These are phyloP conservation scores for Coccomyxa sp. DNA, from an alignment of 139 green algal genomes.

Conservation along the genomic window DNA sequence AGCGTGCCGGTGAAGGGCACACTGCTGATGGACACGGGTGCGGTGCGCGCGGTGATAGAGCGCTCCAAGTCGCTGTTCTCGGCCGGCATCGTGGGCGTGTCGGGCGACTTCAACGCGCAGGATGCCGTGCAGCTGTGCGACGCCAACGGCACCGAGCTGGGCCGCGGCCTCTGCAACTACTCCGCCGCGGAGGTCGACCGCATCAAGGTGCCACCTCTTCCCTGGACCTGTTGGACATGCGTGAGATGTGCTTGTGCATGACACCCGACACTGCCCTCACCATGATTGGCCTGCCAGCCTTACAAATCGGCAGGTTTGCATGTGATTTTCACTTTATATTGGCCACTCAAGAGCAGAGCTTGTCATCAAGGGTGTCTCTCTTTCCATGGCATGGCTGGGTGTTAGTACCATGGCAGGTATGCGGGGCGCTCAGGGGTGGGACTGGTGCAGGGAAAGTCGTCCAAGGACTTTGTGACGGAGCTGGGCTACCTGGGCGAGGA, in stretches of 20 bases:
- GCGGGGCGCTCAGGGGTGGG: no score
- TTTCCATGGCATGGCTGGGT: no score
- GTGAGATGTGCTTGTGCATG: no score
- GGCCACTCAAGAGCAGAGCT: no score
- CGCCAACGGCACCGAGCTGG: constrained; percentile 68
- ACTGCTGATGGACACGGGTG: constrained; percentile 71
- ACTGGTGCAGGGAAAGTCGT: constrained; percentile 34
- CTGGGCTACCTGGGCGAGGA: constrained; percentile 51
- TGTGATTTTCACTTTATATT: no score
- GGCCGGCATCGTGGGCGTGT: constrained; percentile 61
- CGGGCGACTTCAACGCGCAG: constrained; percentile 50
- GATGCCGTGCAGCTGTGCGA: constrained; percentile 74
- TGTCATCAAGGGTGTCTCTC: no score
- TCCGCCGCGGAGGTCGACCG: constrained; percentile 30
- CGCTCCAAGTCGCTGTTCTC: constrained; percentile 75
- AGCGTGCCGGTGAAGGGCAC: constrained; percentile 54
- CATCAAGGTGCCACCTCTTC: constrained; percentile 18
- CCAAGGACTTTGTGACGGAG: constrained; percentile 23
- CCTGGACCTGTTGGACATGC: no score
- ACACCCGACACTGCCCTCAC: no score
- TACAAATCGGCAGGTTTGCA: no score
- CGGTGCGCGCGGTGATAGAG: constrained; percentile 62
- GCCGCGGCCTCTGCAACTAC: constrained; percentile 80
- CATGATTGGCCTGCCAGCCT: no score
- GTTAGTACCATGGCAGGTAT: no score